These are phyloP conservation scores for Candida glucosophila DNA, from an alignment of 1,139 yeast genomes.

Conservation along the genomic window DNA sequence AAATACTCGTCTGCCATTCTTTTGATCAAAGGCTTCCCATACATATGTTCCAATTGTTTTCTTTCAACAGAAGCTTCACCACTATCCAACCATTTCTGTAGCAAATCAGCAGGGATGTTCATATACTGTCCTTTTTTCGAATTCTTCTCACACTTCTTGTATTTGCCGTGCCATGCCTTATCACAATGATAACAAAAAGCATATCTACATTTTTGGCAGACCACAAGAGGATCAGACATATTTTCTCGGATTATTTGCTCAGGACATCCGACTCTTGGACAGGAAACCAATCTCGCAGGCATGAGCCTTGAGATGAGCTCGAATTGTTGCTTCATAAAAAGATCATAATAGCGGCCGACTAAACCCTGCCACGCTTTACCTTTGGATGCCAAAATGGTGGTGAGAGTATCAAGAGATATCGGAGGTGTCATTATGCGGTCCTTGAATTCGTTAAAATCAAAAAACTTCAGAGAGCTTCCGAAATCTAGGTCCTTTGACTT, in stretches of 20 bases:
- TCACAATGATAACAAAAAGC: slow-evolving; percentile 56
- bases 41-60: slow-evolving; percentile 32
- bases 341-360: slow-evolving; percentile 27
- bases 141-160: slow-evolving; percentile 33
- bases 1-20: slow-evolving; percentile 36
- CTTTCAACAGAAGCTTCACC: slow-evolving; percentile 20
- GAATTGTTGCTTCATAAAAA: slow-evolving; percentile 32
- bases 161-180: slow-evolving; percentile 61
- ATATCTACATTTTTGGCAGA: slow-evolving; percentile 44
- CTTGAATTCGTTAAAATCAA: slow-evolving; percentile 18
- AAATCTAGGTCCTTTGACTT: no score
- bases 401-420: slow-evolving; percentile 22
- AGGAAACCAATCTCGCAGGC: slow-evolving; percentile 43
- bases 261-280: slow-evolving; percentile 42
- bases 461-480: no score
- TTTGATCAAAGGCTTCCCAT: slow-evolving; percentile 40
- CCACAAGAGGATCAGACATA: slow-evolving; percentile 42
- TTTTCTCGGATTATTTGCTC: slow-evolving; percentile 39
- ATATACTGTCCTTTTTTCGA: slow-evolving; percentile 15
- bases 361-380: slow-evolving; percentile 13
- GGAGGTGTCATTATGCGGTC: slow-evolving; percentile 28
- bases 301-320: slow-evolving; percentile 36
- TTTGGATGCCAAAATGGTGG: slow-evolving; percentile 15
- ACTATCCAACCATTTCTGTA: slow-evolving; percentile 29
- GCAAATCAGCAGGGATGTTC: no score